These are phyloP conservation scores for Rasamsonia emersonii DNA, from an alignment of 2,329 filamentous ascomycete species.

Conservation along the genomic window DNA sequence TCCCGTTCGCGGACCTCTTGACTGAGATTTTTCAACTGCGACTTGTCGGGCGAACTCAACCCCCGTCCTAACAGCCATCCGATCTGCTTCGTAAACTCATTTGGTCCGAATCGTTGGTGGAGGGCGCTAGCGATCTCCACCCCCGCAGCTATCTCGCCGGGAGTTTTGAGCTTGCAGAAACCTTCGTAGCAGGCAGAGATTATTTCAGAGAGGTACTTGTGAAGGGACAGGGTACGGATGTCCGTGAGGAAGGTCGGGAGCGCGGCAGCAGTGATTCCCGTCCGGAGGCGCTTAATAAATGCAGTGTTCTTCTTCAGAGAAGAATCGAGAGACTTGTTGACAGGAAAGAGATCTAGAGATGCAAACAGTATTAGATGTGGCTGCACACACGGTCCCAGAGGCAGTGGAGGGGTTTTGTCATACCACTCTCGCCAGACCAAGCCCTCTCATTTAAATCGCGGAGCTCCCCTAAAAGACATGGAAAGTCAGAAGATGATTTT, in stretches of 20 bases:
- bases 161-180: constrained; percentile 80
- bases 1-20: constrained; percentile 85
- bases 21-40: constrained; percentile 66
- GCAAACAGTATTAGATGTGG: constrained; percentile 15
- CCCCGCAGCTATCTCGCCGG: constrained; percentile 83
- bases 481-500: constrained; percentile 1
- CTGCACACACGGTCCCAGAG: constrained; percentile 5
- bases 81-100: constrained; percentile 82
- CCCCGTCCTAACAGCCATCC: constrained; percentile 90
- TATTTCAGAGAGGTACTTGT: constrained; percentile 96
- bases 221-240: constrained; percentile 79
- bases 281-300: constrained; percentile 93
- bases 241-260: constrained; percentile 81
- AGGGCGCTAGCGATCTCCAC: constrained; percentile 92
- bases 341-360: constrained; percentile 61
- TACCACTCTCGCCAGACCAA: constrained; percentile 86
- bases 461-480: constrained; percentile 61
- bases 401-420: constrained; percentile 14
- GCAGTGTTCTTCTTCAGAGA: constrained; percentile 97
- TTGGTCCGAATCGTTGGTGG: constrained; percentile 85
- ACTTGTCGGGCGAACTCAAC: constrained; percentile 82
- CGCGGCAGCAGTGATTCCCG: constrained; percentile 71
- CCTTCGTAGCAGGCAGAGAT: constrained; percentile 94
- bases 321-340: constrained; percentile 77
- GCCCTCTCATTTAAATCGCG: constrained; percentile 77